Percentiles rank a stretch among this genome's conserved stretches.
Evolutionary conservation across 306 rosid genomes (phyloP).

Genomic region (Prunus mume): DNA sequence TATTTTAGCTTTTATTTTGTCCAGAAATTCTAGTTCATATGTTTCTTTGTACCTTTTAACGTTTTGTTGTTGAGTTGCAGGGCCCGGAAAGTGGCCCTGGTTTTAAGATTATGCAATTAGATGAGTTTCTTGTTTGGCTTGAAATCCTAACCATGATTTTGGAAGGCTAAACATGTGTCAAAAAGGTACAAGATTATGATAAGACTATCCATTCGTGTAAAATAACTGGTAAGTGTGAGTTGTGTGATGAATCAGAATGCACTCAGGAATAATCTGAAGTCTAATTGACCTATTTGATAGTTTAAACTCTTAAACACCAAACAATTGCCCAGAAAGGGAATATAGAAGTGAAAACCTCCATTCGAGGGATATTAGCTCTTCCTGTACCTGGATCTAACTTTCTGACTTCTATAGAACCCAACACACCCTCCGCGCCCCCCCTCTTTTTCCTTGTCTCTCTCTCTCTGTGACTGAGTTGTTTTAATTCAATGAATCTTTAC

Average conservation of each 20-base stretch:
- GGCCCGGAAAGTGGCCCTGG: neutral
- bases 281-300: neutral
- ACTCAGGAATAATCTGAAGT: neutral
- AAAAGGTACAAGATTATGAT: neutral
- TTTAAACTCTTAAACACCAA: neutral
- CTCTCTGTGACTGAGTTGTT: neutral
- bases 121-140: neutral
- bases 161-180: neutral
- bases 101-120: neutral
- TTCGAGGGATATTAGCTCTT: too few relatives aligned
- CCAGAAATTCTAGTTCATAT: neutral
- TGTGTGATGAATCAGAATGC: neutral
- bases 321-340: neutral
- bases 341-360: neutral
- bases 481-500: neutral
- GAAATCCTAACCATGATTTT: neutral
- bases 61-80: constrained; percentile 7
- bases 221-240: neutral
- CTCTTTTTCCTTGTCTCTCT: too few relatives aligned
- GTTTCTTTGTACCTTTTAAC: neutral
- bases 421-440: too few relatives aligned
- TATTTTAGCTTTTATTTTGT: neutral
- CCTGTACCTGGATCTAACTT: too few relatives aligned
- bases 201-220: neutral
- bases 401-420: too few relatives aligned